Evolutionary conservation across 495 filamentous ascomycete species (phyloP).

Genomic region (Tuber indicum): DNA sequence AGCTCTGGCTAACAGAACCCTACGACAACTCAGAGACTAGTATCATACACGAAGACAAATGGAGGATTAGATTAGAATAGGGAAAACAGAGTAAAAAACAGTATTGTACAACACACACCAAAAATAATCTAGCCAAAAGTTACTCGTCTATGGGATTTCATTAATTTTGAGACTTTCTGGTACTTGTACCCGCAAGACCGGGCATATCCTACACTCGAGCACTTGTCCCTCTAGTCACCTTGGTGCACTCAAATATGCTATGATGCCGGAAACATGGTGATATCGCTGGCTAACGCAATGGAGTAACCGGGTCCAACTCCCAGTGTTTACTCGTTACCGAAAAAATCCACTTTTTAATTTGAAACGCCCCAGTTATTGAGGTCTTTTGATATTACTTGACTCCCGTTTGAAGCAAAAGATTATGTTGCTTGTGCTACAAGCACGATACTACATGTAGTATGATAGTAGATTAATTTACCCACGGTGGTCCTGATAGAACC

Average conservation of each 20-base stretch:
- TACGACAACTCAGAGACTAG: neutral
- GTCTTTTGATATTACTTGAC: neutral
- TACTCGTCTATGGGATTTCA: neutral
- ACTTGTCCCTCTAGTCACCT: neutral
- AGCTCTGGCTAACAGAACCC: neutral
- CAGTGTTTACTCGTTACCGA: neutral
- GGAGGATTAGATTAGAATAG: neutral
- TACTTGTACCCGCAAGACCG: neutral
- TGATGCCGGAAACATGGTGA: too few relatives aligned
- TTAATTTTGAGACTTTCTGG: neutral
- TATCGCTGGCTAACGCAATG: neutral
- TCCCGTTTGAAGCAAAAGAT: neutral
- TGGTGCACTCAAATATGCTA: neutral
- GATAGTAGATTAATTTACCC: too few relatives aligned
- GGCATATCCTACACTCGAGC: too few relatives aligned
- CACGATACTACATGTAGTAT: too few relatives aligned
- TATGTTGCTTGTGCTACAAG: neutral
- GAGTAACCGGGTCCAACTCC: neutral
- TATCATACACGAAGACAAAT: neutral
- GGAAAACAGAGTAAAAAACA: neutral
- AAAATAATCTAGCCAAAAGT: neutral
- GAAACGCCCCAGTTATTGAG: neutral
- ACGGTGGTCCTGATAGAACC: neutral
- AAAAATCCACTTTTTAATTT: neutral
- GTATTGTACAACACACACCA: neutral